A percentile compares a stretch with the other conserved stretches of the same genome.
Evolutionary conservation across 2,329 filamentous ascomycete species (phyloP).

Genomic region (Cladophialophora psammophila): DNA sequence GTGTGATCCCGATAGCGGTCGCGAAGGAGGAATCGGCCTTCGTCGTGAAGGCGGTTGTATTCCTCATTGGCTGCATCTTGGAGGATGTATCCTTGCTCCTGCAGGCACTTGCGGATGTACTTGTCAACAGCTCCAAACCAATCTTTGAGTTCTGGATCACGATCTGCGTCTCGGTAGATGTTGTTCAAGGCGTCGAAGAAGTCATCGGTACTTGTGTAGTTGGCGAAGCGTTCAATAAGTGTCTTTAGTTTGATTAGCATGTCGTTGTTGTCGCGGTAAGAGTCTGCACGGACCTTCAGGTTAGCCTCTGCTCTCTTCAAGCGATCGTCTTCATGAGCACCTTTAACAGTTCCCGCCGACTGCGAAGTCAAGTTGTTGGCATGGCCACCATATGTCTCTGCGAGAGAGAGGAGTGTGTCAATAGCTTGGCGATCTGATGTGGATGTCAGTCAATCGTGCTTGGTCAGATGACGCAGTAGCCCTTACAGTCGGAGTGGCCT

Average conservation of each 20-base stretch:
- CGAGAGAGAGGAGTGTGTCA: constrained; percentile 80
- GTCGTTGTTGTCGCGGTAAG: constrained; percentile 47
- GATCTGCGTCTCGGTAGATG: constrained; percentile 86
- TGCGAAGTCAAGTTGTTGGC: constrained; percentile 70
- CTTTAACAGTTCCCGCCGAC: constrained; percentile 72
- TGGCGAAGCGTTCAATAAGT: constrained; percentile 93
- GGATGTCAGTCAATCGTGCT: not conserved
- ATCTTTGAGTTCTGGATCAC: constrained; percentile 81
- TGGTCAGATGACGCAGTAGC: constrained; percentile 25
- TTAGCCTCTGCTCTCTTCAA: constrained; percentile 78
- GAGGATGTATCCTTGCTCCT: constrained; percentile 90
- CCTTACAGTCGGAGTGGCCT: constrained; percentile 83
- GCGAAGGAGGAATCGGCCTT: constrained; percentile 84
- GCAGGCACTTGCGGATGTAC: constrained; percentile 82
- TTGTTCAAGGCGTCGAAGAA: constrained; percentile 83
- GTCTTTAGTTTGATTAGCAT: constrained; percentile 68
- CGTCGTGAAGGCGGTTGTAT: constrained; percentile 85
- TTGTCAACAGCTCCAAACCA: constrained; percentile 85
- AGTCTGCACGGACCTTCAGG: constrained; percentile 68
- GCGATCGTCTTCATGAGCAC: constrained; percentile 69
- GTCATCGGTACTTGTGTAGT: constrained; percentile 87
- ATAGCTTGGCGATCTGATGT: constrained; percentile 81
- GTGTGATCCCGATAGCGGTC: constrained; percentile 88
- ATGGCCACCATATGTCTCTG: constrained; percentile 83
- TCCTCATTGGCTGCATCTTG: constrained; percentile 79